Percentiles rank a stretch among this genome's conserved stretches.
Conservation (phyloP, 192 early-diverging fungal species). For the Piromyces finnis region DNA sequence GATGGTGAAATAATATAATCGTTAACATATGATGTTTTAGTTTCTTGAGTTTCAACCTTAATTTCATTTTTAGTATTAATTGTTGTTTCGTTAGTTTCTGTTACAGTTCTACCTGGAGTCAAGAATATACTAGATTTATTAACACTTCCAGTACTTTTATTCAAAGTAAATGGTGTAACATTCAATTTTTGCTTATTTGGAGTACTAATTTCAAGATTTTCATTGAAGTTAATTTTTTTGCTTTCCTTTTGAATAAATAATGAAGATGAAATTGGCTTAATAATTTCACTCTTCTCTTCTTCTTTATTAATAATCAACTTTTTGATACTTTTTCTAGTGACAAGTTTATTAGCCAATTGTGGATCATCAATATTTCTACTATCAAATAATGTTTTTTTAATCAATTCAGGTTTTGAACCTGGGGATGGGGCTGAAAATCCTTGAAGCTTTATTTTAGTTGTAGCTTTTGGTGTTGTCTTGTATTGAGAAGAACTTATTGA, state of each 20-base stretch:
- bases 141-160: not conserved
- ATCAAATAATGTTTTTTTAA: constrained; percentile 1
- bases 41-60: not conserved
- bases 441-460: constrained; percentile 53
- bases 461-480: constrained; percentile 52
- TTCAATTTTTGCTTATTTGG: constrained; percentile 8
- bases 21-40: not conserved
- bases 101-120: not conserved
- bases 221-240: not conserved
- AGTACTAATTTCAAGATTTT: constrained; percentile 11
- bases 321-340: constrained; percentile 52
- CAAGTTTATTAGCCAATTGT: constrained; percentile 42
- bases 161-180: not conserved
- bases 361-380: constrained; percentile 22
- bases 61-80: not conserved
- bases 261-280: not conserved
- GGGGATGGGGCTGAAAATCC: constrained; percentile 35
- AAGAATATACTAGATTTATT: constrained; percentile 2
- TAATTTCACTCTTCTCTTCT: constrained; percentile 25
- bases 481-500: constrained; percentile 49
- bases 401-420: constrained; percentile 6
- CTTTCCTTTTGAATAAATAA: not conserved
- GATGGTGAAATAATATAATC: constrained; percentile 63
- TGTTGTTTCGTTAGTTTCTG: constrained; percentile 13
- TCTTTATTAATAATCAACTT: constrained; percentile 15